Percentiles rank a stretch among this genome's conserved stretches.
Evolutionary conservation across 108 stramenopile species (phyloP).

Genomic region (Pinguiococcus pyrenoidosus): DNA sequence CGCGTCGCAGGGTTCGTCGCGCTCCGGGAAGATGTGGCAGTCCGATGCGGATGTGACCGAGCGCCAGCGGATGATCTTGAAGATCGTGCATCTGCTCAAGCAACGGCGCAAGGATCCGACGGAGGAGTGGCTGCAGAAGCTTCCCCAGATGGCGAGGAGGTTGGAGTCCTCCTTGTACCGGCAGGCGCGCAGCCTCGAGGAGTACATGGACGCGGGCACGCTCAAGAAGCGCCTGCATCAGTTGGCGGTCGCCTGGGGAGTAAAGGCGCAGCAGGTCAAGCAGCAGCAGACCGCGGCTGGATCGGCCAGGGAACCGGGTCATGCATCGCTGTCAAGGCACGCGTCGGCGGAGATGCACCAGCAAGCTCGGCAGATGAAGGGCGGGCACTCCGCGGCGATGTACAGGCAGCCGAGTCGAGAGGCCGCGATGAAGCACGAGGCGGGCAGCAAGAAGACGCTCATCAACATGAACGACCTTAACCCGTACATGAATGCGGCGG

Average conservation of each 20-base stretch:
- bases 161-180: constrained; percentile 83
- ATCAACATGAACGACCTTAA: constrained; percentile 32
- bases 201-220: constrained; percentile 74
- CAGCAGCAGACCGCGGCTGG: constrained; percentile 17
- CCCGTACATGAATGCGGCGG: constrained; percentile 3
- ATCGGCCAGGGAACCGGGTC: constrained; percentile 7
- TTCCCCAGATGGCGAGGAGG: constrained; percentile 88
- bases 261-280: constrained; percentile 58
- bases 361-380: constrained; percentile 6
- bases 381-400: neutral
- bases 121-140: constrained; percentile 81
- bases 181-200: constrained; percentile 66
- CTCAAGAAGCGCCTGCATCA: constrained; percentile 80
- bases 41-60: neutral
- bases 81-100: constrained; percentile 72
- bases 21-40: no score
- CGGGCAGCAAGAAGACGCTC: constrained; percentile 5
- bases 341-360: constrained; percentile 13
- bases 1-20: no score
- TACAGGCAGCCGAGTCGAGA: no score
- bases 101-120: constrained; percentile 83
- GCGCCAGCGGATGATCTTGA: neutral
- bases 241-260: constrained; percentile 75
- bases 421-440: no score
- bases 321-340: constrained; percentile 3